A percentile compares a stretch with the other conserved stretches of the same genome.
Evolutionary conservation across 108 stramenopile species (phyloP).

Genomic region (Asterionellopsis glacialis): DNA sequence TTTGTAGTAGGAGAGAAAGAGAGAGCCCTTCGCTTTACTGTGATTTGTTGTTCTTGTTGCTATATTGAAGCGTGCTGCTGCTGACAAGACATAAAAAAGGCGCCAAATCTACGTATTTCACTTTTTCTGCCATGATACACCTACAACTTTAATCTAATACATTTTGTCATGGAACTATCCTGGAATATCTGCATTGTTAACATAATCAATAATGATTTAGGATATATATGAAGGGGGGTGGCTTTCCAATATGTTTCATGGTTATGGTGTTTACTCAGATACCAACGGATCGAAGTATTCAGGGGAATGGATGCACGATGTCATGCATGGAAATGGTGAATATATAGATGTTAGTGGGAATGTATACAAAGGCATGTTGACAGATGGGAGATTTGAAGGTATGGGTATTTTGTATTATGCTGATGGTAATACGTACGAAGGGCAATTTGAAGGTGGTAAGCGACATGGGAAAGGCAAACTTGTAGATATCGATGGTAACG

Average conservation of each 20-base stretch:
- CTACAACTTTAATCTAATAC: no score
- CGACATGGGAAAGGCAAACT: slow-evolving; percentile 31
- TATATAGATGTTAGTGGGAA: slow-evolving; percentile 3
- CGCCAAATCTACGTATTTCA: no score
- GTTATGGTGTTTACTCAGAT: neutral
- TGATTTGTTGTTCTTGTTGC: no score
- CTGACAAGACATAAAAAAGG: no score
- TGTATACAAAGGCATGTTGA: slow-evolving; percentile 21
- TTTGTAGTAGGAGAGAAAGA: no score
- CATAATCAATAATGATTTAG: no score
- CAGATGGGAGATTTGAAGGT: slow-evolving; percentile 20
- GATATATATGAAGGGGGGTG: slow-evolving; percentile 2
- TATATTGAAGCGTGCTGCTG: no score
- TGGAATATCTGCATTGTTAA: slow-evolving; percentile 32
- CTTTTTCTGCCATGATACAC: no score
- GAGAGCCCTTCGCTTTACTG: no score
- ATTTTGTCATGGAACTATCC: slow-evolving; percentile 2
- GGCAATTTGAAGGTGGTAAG: slow-evolving; percentile 20
- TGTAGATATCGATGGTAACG: slow-evolving; percentile 8
- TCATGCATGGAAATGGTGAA: slow-evolving; percentile 4
- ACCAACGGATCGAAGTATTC: slow-evolving; percentile 3
- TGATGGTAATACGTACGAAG: slow-evolving; percentile 41
- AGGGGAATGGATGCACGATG: slow-evolving; percentile 1
- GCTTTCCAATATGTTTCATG: neutral
- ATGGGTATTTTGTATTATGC: slow-evolving; percentile 10